Conservation (phyloP, 306 rosid species). For the Cucurbita moschata region DNA sequence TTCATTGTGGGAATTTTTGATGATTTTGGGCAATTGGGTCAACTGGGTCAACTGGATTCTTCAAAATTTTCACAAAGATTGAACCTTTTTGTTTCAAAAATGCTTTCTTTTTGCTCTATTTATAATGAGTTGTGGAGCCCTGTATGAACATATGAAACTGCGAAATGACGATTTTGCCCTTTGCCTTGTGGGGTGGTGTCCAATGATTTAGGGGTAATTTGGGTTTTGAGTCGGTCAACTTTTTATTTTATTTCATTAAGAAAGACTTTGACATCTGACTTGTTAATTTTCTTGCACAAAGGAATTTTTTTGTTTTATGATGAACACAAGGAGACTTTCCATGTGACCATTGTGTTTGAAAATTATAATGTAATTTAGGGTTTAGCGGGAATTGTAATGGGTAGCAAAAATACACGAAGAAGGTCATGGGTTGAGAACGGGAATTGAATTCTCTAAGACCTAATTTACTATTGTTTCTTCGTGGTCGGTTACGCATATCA, state of each 20-base stretch:
- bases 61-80: not conserved
- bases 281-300: not conserved
- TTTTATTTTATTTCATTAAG: not conserved
- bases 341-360: too few species aligned
- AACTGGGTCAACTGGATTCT: not conserved
- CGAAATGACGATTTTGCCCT: not conserved
- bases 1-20: conserved; percentile 9
- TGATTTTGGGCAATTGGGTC: not conserved
- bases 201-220: not conserved
- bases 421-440: too few species aligned
- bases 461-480: too few species aligned
- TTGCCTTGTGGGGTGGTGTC: not conserved
- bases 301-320: too few species aligned
- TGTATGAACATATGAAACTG: not conserved
- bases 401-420: too few species aligned
- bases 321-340: too few species aligned
- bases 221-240: not conserved
- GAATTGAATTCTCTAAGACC: too few species aligned
- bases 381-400: too few species aligned
- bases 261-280: not conserved
- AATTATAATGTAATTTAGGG: too few species aligned
- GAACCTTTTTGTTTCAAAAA: not conserved
- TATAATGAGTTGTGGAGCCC: not conserved
- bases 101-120: not conserved
- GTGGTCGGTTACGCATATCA: too few species aligned